Evolutionary conservation across 2,329 filamentous ascomycete genomes (phyloP), one percentile per base, ranked within the genome.

Genomic region (Ascochyta rabiei): DNA sequence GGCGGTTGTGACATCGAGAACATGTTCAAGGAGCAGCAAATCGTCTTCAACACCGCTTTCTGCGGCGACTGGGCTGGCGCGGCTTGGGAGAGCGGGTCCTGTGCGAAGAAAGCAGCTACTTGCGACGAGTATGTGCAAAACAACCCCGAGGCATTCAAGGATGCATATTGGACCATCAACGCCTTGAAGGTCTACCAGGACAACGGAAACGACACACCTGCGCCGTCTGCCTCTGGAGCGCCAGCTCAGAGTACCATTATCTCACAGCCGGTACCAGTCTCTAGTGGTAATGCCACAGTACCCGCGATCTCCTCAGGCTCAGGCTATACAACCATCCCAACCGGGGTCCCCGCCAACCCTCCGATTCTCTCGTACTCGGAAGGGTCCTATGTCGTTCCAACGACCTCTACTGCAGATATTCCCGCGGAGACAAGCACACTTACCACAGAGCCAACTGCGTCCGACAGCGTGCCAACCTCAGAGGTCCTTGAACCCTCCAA

Each of bases 21-120:
- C 1, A 82, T 88, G 74, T 96, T 97, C 78, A 78, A 79, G 56
- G 76, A 88, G 56, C 84, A 96, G 78, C 84, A 88, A 64, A 86
- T 97, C 60, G 84, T 93, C 60, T 87, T 95, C 74, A 86, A 93
- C 76, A 95, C 87, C 0, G 89, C 89, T 6, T 91, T 96, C 73
- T 97, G 93, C 75, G 93, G 93, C 18, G 85, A 89, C 69, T 96
- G 92, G 92, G 92, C 92, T 7, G 64, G 64, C n/a, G 53, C 35
- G 2, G 85, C 87, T 30, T 96, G 89, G 88, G 67, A 69, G 43
- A 68, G 73, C 28, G 81, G 86, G 56, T 81, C 82, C 38, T 93
- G 89, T 73, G 76, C 81, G 1, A 76, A 81, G 35, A 79, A 85
- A 61, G 89, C 85, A 0, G 58, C 75, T 34, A 87, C 86, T 0